Percentiles rank a stretch among this genome's conserved stretches.
phyloP scores from a whole-genome alignment of 306 rosid species.

The Fagus crenata region DNA sequence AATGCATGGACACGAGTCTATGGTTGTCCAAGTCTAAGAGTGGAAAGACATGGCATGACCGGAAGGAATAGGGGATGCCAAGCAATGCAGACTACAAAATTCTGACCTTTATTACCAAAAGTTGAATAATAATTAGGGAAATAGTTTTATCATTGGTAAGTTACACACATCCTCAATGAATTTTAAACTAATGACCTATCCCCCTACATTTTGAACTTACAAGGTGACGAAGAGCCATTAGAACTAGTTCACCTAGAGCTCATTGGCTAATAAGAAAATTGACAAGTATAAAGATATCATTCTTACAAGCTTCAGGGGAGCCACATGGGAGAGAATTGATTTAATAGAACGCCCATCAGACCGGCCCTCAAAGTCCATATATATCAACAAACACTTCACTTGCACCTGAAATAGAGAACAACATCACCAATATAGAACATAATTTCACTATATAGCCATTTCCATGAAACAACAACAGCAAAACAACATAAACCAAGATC shows the following conservation, averaged over 20 bases:
- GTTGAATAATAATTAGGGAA: conserved; percentile 10
- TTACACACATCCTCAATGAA: too few species aligned
- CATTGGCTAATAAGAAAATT: neutral
- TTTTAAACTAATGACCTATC: too few species aligned
- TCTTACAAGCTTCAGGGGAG: conserved; percentile 90
- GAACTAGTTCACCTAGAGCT: too few species aligned
- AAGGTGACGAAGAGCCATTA: too few species aligned
- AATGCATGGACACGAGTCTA: conserved; percentile 9
- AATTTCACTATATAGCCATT: conserved; percentile 10
- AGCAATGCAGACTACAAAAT: neutral
- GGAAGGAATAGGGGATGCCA: neutral
- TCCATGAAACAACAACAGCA: conserved; percentile 1
- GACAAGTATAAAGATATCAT: conserved; percentile 21
- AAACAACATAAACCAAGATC: conserved; percentile 7
- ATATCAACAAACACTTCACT: conserved; percentile 69
- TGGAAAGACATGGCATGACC: conserved; percentile 8
- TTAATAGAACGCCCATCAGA: conserved; percentile 93
- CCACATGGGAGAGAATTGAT: conserved; percentile 90
- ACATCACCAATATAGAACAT: conserved; percentile 2
- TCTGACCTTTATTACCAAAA: neutral
- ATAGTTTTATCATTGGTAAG: neutral
- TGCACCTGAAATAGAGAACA: conserved; percentile 61
- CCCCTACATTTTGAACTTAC: too few species aligned
- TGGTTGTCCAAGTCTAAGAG: conserved; percentile 1
- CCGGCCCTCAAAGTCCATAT: conserved; percentile 98